Conservation (phyloP, 352 stramenopile species). For the Thraustochytrium striatum region DNA sequence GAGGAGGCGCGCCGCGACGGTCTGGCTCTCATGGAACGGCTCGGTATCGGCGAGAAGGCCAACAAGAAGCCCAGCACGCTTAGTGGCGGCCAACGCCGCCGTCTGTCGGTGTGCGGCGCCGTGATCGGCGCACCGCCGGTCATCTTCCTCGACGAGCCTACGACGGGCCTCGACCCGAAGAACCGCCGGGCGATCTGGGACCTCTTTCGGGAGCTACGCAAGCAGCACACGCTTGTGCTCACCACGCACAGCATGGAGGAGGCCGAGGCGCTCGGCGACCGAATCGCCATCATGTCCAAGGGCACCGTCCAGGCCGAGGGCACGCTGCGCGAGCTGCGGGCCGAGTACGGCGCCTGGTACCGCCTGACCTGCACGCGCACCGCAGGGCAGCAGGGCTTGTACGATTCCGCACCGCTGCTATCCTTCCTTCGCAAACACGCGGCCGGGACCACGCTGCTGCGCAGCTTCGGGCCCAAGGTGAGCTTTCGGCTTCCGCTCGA, state of each 20-base stretch:
- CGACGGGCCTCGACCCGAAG: constrained; percentile 66
- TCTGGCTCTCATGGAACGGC: constrained; percentile 64
- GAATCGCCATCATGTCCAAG: constrained; percentile 87
- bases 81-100: constrained; percentile 44
- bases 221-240: constrained; percentile 61
- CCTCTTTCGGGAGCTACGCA: constrained; percentile 21
- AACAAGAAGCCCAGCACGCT: constrained; percentile 41
- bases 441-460: too few species aligned
- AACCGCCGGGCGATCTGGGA: constrained; percentile 27
- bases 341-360: constrained; percentile 50
- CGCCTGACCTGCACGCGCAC: too few species aligned
- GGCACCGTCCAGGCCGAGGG: constrained; percentile 62
- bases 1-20: constrained; percentile 57
- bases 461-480: too few species aligned
- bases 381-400: too few species aligned
- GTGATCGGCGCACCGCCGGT: constrained; percentile 88
- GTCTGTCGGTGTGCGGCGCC: constrained; percentile 86
- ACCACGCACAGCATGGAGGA: constrained; percentile 95
- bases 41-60: constrained; percentile 69
- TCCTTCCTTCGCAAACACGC: too few species aligned
- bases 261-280: constrained; percentile 82
- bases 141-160: constrained; percentile 81
- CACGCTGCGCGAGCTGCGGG: constrained; percentile 60
- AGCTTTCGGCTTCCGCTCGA: too few species aligned
- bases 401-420: too few species aligned